These are phyloP conservation scores for Triticum turgidum DNA, from an alignment of 176 grass and related monocot species.

Conservation along the genomic window DNA sequence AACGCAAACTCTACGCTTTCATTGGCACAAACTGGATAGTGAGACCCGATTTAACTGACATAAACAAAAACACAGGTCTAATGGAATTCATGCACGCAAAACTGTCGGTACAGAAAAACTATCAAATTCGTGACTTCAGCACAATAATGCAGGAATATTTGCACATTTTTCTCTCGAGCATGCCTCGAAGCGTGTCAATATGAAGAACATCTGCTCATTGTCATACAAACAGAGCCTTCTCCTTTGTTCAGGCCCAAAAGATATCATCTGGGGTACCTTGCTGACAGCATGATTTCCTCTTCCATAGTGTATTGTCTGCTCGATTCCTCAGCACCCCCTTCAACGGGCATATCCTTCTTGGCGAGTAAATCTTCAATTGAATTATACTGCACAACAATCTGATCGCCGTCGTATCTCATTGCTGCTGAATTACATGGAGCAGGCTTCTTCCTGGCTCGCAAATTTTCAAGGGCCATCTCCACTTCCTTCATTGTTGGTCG, in stretches of 20 bases:
- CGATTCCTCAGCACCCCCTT: neutral
- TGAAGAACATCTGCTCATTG: neutral
- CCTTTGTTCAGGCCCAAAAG: neutral
- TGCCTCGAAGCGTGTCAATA: no score
- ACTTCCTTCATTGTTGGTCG: slow-evolving; percentile 28
- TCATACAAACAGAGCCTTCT: neutral
- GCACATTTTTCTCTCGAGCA: no score
- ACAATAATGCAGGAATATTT: no score
- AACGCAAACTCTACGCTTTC: neutral
- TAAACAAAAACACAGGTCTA: neutral
- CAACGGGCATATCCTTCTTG: neutral
- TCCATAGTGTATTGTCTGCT: slow-evolving; percentile 29
- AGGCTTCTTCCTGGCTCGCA: neutral
- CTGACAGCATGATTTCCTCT: slow-evolving; percentile 27
- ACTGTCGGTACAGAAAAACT: no score
- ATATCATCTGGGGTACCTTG: slow-evolving; percentile 1
- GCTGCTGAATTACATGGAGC: neutral
- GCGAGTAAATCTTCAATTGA: neutral
- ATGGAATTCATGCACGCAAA: no score
- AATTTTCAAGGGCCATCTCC: slow-evolving; percentile 22
- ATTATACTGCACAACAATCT: neutral
- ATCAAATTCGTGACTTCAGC: no score
- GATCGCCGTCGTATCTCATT: neutral
- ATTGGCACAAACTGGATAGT: neutral
- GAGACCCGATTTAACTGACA: neutral